Evolutionary conservation across 1,284 basidiomycete species (phyloP).

Genomic region (Ceratobasidium papillatum): DNA sequence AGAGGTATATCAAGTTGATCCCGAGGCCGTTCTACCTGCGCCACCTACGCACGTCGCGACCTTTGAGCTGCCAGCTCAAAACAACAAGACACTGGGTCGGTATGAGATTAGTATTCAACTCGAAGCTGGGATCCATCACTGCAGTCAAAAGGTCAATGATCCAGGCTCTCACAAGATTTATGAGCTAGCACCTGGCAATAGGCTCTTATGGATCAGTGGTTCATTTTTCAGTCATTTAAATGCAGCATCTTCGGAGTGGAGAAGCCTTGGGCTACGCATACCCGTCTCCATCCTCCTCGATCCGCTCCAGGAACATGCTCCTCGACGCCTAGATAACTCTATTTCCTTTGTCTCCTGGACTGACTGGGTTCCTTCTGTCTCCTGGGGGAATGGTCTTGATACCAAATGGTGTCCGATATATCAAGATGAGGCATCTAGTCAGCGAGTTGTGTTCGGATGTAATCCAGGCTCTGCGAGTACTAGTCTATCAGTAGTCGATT

Average conservation of each 20-base stretch:
- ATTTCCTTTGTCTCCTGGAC: not conserved
- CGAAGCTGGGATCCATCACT: not conserved
- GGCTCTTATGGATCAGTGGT: not conserved
- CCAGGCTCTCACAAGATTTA: not conserved
- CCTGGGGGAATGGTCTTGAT: not conserved
- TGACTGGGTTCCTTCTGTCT: not conserved
- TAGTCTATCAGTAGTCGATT: not conserved
- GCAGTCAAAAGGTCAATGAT: too few species aligned
- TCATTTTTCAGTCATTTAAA: not conserved
- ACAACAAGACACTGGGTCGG: not conserved
- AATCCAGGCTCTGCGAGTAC: not conserved
- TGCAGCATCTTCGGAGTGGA: not conserved
- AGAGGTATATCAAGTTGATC: slow-evolving; percentile 6
- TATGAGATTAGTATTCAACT: not conserved
- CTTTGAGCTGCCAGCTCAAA: not conserved
- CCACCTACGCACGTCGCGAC: not conserved
- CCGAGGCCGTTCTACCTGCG: not conserved
- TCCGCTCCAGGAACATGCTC: not conserved
- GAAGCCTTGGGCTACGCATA: not conserved
- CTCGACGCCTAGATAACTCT: not conserved
- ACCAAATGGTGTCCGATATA: too few species aligned
- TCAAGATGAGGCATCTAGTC: not conserved
- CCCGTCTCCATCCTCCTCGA: not conserved
- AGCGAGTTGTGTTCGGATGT: not conserved
- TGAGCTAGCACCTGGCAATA: not conserved